Conservation (phyloP, 2,329 filamentous ascomycete species). For the Ophiognomonia clavigignenti-juglandacearum region DNA sequence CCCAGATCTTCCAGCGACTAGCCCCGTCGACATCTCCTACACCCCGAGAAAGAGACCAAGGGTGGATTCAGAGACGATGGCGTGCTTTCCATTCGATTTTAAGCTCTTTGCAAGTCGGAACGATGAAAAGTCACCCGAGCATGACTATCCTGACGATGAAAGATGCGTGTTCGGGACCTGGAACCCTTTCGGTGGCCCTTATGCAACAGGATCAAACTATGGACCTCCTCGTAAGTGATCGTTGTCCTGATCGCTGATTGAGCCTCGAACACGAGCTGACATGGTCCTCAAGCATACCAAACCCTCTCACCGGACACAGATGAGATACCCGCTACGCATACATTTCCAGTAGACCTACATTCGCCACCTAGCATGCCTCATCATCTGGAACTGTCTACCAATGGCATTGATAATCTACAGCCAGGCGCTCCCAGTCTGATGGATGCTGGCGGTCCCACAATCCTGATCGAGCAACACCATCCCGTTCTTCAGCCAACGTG, state of each 20-base stretch:
- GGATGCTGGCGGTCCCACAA: conserved; percentile 14
- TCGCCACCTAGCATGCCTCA: conserved; percentile 2
- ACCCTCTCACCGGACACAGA: conserved; percentile 1
- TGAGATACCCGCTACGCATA: conserved; percentile 1
- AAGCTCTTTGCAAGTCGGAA: not conserved
- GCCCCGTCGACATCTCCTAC: not conserved
- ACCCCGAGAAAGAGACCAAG: conserved; percentile 26
- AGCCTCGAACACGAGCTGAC: too few species aligned
- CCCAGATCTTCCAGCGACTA: conserved; percentile 9
- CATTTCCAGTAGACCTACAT: conserved; percentile 8
- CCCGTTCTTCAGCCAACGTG: conserved; percentile 12
- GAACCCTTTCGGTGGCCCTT: not conserved
- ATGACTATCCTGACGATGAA: conserved; percentile 5
- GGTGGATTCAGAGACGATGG: conserved; percentile 18
- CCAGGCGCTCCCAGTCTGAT: not conserved
- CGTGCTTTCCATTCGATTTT: not conserved
- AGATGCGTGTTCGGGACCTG: not conserved
- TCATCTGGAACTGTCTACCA: conserved; percentile 7
- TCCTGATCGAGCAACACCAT: conserved; percentile 6
- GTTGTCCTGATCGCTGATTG: too few species aligned
- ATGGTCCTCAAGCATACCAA: conserved; percentile 6
- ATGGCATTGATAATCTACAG: conserved; percentile 12
- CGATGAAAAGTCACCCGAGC: conserved; percentile 5
- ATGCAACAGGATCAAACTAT: conserved; percentile 1
- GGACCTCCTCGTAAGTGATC: conserved; percentile 6